phyloP scores from a whole-genome alignment of 2,329 filamentous ascomycete genomes.

The Aspergillus sp. region DNA sequence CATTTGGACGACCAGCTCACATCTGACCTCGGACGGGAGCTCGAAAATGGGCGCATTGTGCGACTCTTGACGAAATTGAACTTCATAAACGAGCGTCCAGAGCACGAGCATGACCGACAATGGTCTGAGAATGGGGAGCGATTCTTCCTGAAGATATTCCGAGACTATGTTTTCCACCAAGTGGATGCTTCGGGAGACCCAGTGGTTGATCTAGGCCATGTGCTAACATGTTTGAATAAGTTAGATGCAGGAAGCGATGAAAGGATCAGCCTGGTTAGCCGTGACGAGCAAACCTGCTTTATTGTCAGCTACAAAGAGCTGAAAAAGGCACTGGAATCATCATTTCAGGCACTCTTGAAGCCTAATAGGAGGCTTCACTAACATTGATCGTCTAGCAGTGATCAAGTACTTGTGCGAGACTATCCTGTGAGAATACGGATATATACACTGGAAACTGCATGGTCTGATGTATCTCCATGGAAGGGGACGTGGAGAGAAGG shows the following conservation, averaged over 20 bases:
- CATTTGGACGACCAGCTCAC: slow-evolving; percentile 75
- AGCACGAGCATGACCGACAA: slow-evolving; percentile 71
- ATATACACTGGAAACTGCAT: slow-evolving; percentile 9
- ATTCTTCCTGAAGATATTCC: slow-evolving; percentile 90
- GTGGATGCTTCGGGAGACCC: slow-evolving; percentile 82
- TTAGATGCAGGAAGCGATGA: slow-evolving; percentile 88
- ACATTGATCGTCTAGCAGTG: background rate
- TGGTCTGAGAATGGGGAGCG: slow-evolving; percentile 94
- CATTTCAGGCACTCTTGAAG: slow-evolving; percentile 59
- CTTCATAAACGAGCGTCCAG: slow-evolving; percentile 83
- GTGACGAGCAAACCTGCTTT: slow-evolving; percentile 87
- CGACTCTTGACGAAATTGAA: slow-evolving; percentile 81
- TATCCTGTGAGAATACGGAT: slow-evolving; percentile 8
- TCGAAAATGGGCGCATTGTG: slow-evolving; percentile 85
- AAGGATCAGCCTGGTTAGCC: slow-evolving; percentile 77
- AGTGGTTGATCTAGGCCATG: slow-evolving; percentile 82
- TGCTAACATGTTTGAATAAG: slow-evolving; percentile 84
- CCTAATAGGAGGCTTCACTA: slow-evolving; percentile 37
- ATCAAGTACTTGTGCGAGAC: background rate
- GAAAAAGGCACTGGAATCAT: slow-evolving; percentile 63
- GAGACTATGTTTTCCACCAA: slow-evolving; percentile 96
- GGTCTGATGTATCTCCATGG: background rate
- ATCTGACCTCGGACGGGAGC: slow-evolving; percentile 71
- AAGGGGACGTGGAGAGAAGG: background rate
- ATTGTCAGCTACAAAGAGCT: slow-evolving; percentile 89